Conservation (phyloP, 257 asterid genomes). For the Solanum dulcamara region DNA sequence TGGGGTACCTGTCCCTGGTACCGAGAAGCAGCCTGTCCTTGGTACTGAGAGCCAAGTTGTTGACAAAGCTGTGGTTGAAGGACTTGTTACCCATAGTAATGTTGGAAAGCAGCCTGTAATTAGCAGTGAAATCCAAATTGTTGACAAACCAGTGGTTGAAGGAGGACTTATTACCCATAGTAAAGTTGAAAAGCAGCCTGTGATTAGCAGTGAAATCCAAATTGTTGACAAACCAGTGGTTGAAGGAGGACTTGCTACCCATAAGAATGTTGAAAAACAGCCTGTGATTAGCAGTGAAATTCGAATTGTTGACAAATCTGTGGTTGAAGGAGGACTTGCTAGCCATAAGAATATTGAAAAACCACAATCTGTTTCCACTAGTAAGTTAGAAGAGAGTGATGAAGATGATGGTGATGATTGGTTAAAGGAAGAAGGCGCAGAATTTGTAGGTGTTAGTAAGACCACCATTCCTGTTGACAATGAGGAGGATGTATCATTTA, state of each 20-base stretch:
- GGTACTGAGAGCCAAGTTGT: neutral
- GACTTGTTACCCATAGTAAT: conserved; percentile 4
- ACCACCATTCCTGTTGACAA: conserved; percentile 39
- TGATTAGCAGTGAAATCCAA: conserved; percentile 16
- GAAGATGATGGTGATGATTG: conserved; percentile 89
- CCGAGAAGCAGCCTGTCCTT: conserved; percentile 23
- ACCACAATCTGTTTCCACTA: conserved; percentile 11
- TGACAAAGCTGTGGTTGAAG: neutral
- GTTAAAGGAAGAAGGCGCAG: conserved; percentile 75
- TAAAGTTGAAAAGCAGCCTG: conserved; percentile 9
- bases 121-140: conserved; percentile 21
- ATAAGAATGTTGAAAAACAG: conserved; percentile 11
- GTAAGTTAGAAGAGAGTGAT: conserved; percentile 24
- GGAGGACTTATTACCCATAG: neutral
- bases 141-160: conserved; percentile 7
- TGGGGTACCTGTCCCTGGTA: conserved; percentile 17
- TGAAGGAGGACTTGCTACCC: conserved; percentile 4
- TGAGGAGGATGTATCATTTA: conserved; percentile 91
- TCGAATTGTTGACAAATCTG: conserved; percentile 23
- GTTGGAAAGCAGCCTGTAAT: conserved; percentile 7
- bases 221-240: conserved; percentile 18
- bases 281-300: conserved; percentile 5
- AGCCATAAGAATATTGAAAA: conserved; percentile 16
- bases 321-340: conserved; percentile 7
- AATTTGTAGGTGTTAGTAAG: conserved; percentile 20